These are phyloP conservation scores for Edaphochlamys debaryana DNA, from an alignment of 139 green algal species.

Conservation along the genomic window DNA sequence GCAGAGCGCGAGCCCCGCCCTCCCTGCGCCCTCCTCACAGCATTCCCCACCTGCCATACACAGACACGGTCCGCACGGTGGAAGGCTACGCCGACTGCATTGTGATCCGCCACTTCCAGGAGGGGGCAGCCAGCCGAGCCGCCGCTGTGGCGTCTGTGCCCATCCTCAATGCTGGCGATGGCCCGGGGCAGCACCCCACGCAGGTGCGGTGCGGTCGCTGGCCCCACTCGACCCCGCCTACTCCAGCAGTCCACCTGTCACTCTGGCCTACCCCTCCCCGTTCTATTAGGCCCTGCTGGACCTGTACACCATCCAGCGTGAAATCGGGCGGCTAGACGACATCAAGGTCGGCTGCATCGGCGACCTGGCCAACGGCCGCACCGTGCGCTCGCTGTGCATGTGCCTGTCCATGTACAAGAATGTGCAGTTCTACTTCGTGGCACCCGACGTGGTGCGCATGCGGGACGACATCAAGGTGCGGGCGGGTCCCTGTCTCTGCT, in stretches of 20 bases:
- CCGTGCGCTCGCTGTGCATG: constrained; percentile 79
- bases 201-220: background rate
- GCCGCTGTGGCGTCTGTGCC: constrained; percentile 85
- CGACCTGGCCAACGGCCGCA: constrained; percentile 97
- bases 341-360: constrained; percentile 95
- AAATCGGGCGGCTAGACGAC: constrained; percentile 91
- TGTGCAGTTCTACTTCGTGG: constrained; percentile 95
- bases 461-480: constrained; percentile 95
- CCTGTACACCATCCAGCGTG: constrained; percentile 96
- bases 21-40: no score
- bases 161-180: constrained; percentile 97
- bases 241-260: background rate
- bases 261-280: no score
- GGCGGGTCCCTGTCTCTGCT: no score
- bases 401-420: constrained; percentile 90
- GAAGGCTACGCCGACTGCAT: constrained; percentile 97
- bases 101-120: constrained; percentile 95
- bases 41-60: background rate
- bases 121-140: constrained; percentile 83
- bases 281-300: constrained; percentile 93
- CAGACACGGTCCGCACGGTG: constrained; percentile 98
- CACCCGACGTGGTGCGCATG: constrained; percentile 93
- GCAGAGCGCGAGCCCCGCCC: background rate
- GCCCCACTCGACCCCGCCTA: background rate
- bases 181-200: constrained; percentile 97